These are phyloP conservation scores for Cutaneotrichosporon daszewskae DNA, from an alignment of 1,284 basidiomycete genomes.

Conservation along the genomic window DNA sequence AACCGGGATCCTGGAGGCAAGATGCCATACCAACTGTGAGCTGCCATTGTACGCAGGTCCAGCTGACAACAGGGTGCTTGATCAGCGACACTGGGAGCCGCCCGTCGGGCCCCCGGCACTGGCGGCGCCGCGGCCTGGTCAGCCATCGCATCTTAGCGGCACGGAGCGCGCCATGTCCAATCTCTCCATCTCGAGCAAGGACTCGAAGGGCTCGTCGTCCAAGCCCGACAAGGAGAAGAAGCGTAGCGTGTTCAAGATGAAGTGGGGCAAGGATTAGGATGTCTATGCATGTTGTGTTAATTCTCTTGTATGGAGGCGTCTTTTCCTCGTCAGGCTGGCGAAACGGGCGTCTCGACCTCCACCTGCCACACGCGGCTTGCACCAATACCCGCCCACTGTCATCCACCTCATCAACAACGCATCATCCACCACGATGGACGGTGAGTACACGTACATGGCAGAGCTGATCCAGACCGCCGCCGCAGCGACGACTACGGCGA, in stretches of 20 bases:
- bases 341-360: no score
- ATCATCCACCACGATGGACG: no score
- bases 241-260: slow-evolving; percentile 53
- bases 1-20: slow-evolving; percentile 60
- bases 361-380: no score
- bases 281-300: slow-evolving; percentile 7
- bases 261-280: slow-evolving; percentile 23
- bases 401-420: no score
- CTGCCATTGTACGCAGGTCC: slow-evolving; percentile 28
- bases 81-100: slow-evolving; percentile 43
- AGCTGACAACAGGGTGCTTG: slow-evolving; percentile 34
- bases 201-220: slow-evolving; percentile 41
- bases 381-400: no score
- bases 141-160: slow-evolving; percentile 18
- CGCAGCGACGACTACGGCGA: slow-evolving; percentile 4
- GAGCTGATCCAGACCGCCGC: no score
- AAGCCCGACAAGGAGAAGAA: slow-evolving; percentile 50
- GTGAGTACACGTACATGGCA: no score
- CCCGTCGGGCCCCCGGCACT: slow-evolving; percentile 44
- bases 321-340: no score
- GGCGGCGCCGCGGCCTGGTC: slow-evolving; percentile 33
- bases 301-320: no score
- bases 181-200: slow-evolving; percentile 14
- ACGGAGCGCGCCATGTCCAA: slow-evolving; percentile 14
- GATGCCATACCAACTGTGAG: slow-evolving; percentile 60